These are phyloP conservation scores for Isochrysis galbana DNA, from an alignment of 78 protist genomes.

Conservation along the genomic window DNA sequence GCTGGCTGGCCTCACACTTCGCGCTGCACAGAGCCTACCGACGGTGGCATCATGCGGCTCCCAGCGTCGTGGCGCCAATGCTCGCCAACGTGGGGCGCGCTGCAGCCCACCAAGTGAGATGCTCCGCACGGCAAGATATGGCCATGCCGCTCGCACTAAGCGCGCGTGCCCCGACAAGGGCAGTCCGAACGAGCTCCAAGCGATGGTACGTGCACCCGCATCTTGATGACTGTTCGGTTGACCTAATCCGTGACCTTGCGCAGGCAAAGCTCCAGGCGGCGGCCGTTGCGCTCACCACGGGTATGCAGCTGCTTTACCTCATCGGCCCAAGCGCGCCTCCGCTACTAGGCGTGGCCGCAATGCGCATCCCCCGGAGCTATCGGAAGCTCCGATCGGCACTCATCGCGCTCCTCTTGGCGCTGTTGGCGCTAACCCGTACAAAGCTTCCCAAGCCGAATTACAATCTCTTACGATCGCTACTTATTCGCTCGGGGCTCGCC, in stretches of 20 bases:
- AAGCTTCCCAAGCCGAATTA: background rate
- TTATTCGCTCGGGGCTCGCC: background rate
- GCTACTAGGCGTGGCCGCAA: background rate
- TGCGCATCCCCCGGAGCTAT: background rate
- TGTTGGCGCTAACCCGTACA: background rate
- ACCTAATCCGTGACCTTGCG: too few relatives aligned
- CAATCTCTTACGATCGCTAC: background rate
- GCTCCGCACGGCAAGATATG: too few relatives aligned
- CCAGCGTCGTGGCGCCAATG: background rate
- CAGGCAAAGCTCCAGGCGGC: too few relatives aligned
- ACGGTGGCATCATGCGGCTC: background rate
- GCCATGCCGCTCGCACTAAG: too few relatives aligned
- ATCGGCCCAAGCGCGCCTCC: background rate
- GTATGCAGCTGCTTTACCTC: background rate
- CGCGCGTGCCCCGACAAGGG: too few relatives aligned
- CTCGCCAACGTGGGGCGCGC: background rate
- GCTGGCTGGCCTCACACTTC: background rate
- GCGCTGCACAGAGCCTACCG: background rate
- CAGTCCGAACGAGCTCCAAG: too few relatives aligned
- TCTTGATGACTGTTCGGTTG: too few relatives aligned
- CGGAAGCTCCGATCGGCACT: background rate
- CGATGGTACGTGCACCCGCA: too few relatives aligned
- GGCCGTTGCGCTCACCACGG: background rate
- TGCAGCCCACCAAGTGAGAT: background rate
- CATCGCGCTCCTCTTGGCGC: background rate